Percentiles rank a stretch among this genome's conserved stretches.
phyloP scores from a whole-genome alignment of 495 filamentous ascomycete species.

The Podospora pseudocomata region DNA sequence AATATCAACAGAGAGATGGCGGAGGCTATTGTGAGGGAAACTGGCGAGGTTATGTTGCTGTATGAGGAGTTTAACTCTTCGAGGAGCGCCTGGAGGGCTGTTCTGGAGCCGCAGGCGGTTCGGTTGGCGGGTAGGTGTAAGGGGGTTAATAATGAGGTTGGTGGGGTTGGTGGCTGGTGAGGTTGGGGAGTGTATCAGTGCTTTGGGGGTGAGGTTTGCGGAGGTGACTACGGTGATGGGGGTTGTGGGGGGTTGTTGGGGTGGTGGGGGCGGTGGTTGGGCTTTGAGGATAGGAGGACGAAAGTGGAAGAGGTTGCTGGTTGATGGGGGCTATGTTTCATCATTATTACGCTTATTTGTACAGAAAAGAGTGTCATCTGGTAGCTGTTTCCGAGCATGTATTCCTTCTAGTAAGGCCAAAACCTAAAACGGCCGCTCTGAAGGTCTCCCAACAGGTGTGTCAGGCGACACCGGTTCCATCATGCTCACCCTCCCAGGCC shows the following conservation, averaged over 20 bases:
- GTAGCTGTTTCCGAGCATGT: background rate
- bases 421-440: background rate
- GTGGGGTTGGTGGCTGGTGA: background rate
- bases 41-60: background rate
- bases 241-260: background rate
- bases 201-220: background rate
- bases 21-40: background rate
- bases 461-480: background rate
- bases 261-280: background rate
- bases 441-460: background rate
- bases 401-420: background rate
- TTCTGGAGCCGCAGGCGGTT: background rate
- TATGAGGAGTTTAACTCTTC: background rate
- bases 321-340: no score
- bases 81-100: background rate
- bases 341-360: no score
- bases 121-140: background rate
- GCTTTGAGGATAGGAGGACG: background rate
- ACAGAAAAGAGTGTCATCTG: no score
- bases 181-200: background rate
- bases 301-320: no score
- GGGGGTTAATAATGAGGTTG: background rate
- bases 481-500: background rate
- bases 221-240: background rate
- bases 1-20: background rate